Conservation (phyloP, 805 yeast genomes). For the Cyberlindnera maritima region DNA sequence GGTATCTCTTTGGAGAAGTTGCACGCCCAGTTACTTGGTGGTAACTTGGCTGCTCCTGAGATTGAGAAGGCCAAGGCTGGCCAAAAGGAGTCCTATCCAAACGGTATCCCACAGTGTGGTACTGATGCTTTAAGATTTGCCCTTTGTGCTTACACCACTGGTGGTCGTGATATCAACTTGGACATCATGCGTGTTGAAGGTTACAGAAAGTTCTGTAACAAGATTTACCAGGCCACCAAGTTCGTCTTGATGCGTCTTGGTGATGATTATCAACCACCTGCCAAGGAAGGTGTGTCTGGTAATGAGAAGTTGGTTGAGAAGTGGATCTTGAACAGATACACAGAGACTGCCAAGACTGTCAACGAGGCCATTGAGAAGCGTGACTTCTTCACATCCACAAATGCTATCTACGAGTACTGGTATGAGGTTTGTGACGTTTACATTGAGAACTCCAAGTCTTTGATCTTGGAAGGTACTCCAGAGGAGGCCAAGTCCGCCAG, state of each 20-base stretch:
- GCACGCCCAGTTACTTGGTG: constrained; percentile 71
- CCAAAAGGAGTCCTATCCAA: constrained; percentile 86
- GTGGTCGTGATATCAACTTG: constrained; percentile 96
- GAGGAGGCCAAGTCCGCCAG: constrained; percentile 86
- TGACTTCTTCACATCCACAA: constrained; percentile 86
- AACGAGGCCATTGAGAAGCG: constrained; percentile 72
- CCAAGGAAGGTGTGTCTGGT: constrained; percentile 59
- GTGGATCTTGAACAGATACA: constrained; percentile 91
- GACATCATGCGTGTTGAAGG: constrained; percentile 97
- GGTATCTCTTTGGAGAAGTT: constrained; percentile 82
- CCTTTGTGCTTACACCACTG: constrained; percentile 96
- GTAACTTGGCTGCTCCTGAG: constrained; percentile 90
- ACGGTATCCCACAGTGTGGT: constrained; percentile 99
- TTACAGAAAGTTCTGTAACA: constrained; percentile 98
- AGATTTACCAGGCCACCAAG: constrained; percentile 98
- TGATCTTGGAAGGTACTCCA: constrained; percentile 87
- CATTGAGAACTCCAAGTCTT: constrained; percentile 93
- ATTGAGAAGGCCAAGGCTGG: constrained; percentile 84
- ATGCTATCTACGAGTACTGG: constrained; percentile 92
- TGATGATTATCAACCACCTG: constrained; percentile 81
- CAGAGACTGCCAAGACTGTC: constrained; percentile 62
- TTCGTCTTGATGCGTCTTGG: constrained; percentile 93
- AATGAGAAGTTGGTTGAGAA: constrained; percentile 89
- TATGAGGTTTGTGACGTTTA: constrained; percentile 94
- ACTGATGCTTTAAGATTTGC: constrained; percentile 98